Base-by-base conservation (phyloP, 2,329 filamentous ascomycete species). In the Penicillium occitanis region DNA sequence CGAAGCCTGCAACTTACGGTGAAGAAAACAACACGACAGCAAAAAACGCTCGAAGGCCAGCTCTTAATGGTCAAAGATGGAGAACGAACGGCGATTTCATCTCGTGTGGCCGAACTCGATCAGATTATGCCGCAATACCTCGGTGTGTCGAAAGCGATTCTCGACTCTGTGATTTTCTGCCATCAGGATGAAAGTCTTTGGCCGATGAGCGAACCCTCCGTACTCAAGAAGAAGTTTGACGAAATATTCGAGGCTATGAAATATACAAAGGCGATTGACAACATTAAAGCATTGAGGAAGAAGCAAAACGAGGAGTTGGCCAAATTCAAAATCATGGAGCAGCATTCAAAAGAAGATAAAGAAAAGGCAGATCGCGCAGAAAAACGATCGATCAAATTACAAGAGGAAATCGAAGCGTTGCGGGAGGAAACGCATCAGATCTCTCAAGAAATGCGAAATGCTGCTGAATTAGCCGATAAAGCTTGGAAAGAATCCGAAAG, bases 121-220 rank as follows among this genome's bases (percentile, higher is more conserved):
- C 85, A 89, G 70, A 86, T 94, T 70, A 90, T 99, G 76, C 93
- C 94, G 0, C 87, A 91, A 71, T 90, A 92, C 70, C 85, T 99
- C 0, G 95, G 95, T 44, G 95, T 97, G 3, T 95, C 93, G 1
- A 89, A 90, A 64, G 93, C 95, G 13, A 89, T 99, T 64, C 85
- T 99, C 30, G 93, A 98, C 70, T 91, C 90, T 66, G 95, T 99
- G 76, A 97, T 99, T 71, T 99, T 99, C 80, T 99, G 95, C 76
- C 95, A 99, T 75, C 95, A 99, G 75, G 95, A 99, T 76, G 95
- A 99, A 71, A 97, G 94, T 30, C 80, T 98, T 33, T 99, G 95
- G 95, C 95, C 95, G 0, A 89, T 99, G 85, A 96, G 92, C 74
- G 92, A 96, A 73, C 92, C 95, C 0, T 83, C 87, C 0, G 87